Evolutionary conservation across 2,329 filamentous ascomycete genomes (phyloP).

Genomic region (Clarireedia sp.): DNA sequence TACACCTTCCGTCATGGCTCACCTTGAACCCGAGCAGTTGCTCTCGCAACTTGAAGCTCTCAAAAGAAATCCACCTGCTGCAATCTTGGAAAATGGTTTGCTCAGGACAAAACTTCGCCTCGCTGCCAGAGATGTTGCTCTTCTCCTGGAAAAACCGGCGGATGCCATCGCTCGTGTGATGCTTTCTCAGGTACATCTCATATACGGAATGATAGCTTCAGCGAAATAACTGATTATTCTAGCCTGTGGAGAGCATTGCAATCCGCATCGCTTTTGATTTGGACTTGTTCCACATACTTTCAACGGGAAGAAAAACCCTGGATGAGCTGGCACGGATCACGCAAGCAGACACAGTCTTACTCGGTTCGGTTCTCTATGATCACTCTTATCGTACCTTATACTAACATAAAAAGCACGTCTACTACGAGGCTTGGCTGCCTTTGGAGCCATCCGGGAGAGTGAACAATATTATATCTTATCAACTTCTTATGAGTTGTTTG

Average conservation of each 20-base stretch:
- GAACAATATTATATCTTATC: background rate
- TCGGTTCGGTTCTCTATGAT: background rate
- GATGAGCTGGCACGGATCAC: background rate
- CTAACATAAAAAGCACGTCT: background rate
- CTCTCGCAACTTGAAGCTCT: background rate
- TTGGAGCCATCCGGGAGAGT: background rate
- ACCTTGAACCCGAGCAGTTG: background rate
- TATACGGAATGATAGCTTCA: no score
- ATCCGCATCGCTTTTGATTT: constrained; percentile 24
- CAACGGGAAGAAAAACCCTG: background rate
- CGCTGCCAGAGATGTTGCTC: background rate
- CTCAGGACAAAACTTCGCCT: background rate
- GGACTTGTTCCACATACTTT: background rate
- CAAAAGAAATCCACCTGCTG: background rate
- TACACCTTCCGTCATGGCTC: background rate
- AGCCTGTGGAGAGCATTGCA: background rate
- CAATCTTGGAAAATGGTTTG: background rate
- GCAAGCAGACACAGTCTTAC: background rate
- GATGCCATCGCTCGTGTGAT: background rate
- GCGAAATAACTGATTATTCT: background rate
- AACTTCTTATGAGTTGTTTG: background rate
- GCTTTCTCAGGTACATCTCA: background rate
- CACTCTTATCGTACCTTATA: background rate
- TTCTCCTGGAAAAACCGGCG: background rate
- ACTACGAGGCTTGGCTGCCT: background rate